Evolutionary conservation across 495 filamentous ascomycete genomes (phyloP).

Genomic region (Xylaria flabelliformis): DNA sequence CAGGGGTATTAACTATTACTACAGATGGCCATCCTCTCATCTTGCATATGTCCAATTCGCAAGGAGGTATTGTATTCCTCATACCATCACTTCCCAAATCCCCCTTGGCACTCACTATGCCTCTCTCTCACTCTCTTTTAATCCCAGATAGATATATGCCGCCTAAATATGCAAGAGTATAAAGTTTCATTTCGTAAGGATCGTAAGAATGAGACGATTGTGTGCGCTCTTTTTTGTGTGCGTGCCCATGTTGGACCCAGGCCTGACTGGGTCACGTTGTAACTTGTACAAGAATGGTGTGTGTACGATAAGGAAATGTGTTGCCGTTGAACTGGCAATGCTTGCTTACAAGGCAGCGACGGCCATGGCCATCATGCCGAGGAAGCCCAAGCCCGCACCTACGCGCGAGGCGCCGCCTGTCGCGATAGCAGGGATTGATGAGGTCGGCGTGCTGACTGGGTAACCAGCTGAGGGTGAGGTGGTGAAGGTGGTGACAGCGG

Average conservation of each 20-base stretch:
- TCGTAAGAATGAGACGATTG: slow-evolving; percentile 48
- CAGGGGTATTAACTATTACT: slow-evolving; percentile 43
- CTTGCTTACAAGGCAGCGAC: slow-evolving; percentile 45
- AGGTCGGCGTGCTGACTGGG: slow-evolving; percentile 34
- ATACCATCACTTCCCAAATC: not conserved
- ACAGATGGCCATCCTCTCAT: slow-evolving; percentile 28
- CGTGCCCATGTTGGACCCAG: slow-evolving; percentile 16
- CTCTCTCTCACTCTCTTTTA: slow-evolving; percentile 4
- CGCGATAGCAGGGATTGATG: slow-evolving; percentile 38
- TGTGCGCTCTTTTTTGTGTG: slow-evolving; percentile 22
- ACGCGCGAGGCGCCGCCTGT: slow-evolving; percentile 45
- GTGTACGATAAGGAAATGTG: slow-evolving; percentile 14
- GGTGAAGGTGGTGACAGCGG: slow-evolving; percentile 36
- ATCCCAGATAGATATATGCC: slow-evolving; percentile 6
- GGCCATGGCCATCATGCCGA: slow-evolving; percentile 33
- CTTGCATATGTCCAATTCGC: slow-evolving; percentile 24
- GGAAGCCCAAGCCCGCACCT: slow-evolving; percentile 47
- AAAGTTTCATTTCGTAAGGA: slow-evolving; percentile 48
- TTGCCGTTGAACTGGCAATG: slow-evolving; percentile 22
- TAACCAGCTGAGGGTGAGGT: slow-evolving; percentile 40
- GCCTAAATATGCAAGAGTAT: slow-evolving; percentile 27
- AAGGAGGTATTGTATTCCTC: not conserved
- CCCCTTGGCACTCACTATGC: not conserved
- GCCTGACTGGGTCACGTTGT: slow-evolving; percentile 11
- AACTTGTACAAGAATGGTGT: slow-evolving; percentile 34